Base-by-base conservation (phyloP, 108 stramenopile genomes). In the Poteriospumella lacustris region DNA sequence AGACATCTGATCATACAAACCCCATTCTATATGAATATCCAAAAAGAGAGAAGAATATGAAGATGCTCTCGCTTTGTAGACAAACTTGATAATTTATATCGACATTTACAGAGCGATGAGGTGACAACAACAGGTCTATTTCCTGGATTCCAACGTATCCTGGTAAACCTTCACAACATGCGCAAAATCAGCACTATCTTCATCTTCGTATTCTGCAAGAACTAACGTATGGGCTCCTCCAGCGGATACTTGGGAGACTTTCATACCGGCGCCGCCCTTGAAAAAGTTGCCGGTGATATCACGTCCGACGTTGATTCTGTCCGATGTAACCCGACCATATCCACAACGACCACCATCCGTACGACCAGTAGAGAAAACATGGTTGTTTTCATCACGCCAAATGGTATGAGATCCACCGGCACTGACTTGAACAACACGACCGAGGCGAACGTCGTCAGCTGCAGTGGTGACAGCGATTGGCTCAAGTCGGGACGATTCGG, bases 181-280 rank as follows among this genome's bases (percentile, higher is more conserved):
- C n/a, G n/a, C n/a, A n/a, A n/a, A n/a, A n/a, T n/a, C n/a, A n/a
- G n/a, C n/a, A n/a, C n/a, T n/a, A 67, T 67, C 64, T 12, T 67
- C 19, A 31, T 33, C 64, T 15, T 67, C 64, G 31, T 38, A 38
- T 31, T 15, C 12, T 15, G 64, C 40, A 15, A 73, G 31, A 73
- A 73, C 70, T 29, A 42, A 39, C 5, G 12, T 29, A 38, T 73
- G 70, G 31, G 70, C 12, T 44, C 70, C 70, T 42, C 70, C 70
- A 12, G 70, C 47, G 36, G n/a, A 73, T 26, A 73, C 70, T 56
- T 73, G 70, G 9, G 64, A 9, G 19, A 67, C 64, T 31, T 67
- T 67, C 40, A 41, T 67, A 19, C 47, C 36, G 3, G 24, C 19
- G 12, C 44, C 44, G 12, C 44, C 44, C 26, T 3, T 56, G 47